These are phyloP conservation scores for Acephala macrosclerotiorum DNA, from an alignment of 2,329 filamentous ascomycete genomes.

Conservation along the genomic window DNA sequence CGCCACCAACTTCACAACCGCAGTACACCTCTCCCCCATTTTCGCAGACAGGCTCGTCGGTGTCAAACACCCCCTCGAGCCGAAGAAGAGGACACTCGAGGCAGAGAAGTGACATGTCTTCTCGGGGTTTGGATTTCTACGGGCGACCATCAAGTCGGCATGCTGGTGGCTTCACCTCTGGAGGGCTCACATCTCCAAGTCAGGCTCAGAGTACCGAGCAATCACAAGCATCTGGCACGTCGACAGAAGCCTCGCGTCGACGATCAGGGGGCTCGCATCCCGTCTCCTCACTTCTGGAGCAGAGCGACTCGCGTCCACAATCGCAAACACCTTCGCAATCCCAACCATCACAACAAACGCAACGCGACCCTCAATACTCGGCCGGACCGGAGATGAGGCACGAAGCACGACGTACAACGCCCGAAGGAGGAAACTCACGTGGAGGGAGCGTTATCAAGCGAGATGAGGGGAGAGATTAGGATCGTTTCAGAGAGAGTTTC, in stretches of 20 bases:
- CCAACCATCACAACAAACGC: slow-evolving; percentile 35
- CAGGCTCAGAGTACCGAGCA: slow-evolving; percentile 26
- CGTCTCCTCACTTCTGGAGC: slow-evolving; percentile 42
- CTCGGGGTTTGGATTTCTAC: slow-evolving; percentile 40
- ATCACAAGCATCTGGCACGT: slow-evolving; percentile 20
- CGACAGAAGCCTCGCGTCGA: slow-evolving; percentile 33
- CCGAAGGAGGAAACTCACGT: slow-evolving; percentile 36
- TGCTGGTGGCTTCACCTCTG: slow-evolving; percentile 38
- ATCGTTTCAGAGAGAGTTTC: slow-evolving; percentile 38
- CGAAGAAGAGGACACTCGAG: slow-evolving; percentile 68
- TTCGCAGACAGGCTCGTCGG: slow-evolving; percentile 59
- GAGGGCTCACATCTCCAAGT: slow-evolving; percentile 34
- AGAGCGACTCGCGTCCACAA: slow-evolving; percentile 37
- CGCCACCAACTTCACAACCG: slow-evolving; percentile 53
- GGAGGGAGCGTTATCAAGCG: slow-evolving; percentile 35
- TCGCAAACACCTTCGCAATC: slow-evolving; percentile 29
- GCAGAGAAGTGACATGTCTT: slow-evolving; percentile 68
- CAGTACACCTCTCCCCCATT: slow-evolving; percentile 62
- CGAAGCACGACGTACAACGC: slow-evolving; percentile 38
- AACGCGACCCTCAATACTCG: slow-evolving; percentile 38
- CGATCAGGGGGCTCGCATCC: slow-evolving; percentile 40
- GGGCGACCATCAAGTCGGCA: slow-evolving; percentile 51
- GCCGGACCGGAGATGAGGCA: slow-evolving; percentile 41
- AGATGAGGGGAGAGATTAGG: slow-evolving; percentile 45
- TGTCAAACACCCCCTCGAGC: slow-evolving; percentile 59